Conservation (phyloP, 345 rosid species). For the Salix exigua region DNA sequence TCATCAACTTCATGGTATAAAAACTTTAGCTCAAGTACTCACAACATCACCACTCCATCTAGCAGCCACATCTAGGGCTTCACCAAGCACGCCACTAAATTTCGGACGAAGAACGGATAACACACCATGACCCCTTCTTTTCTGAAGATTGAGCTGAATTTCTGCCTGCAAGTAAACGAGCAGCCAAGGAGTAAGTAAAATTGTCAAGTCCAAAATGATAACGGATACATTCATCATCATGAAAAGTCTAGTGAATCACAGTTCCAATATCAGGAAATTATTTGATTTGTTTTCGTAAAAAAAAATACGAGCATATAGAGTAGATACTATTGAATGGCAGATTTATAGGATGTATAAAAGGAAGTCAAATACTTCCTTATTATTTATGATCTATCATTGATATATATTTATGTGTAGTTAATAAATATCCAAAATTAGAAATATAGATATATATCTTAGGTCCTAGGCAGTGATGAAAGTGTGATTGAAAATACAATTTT, state of each 20-base stretch:
- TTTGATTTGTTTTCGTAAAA: not conserved
- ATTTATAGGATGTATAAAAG: no score
- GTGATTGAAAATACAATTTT: no score
- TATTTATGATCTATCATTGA: no score
- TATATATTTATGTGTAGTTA: no score
- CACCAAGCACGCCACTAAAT: conserved; percentile 95
- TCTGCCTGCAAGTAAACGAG: conserved; percentile 66
- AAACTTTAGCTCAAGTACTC: conserved; percentile 35
- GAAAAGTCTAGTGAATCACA: conserved; percentile 1
- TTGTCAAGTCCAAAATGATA: conserved; percentile 2
- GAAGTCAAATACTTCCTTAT: no score
- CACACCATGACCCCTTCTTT: conserved; percentile 92
- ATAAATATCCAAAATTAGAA: no score
- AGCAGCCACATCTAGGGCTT: conserved; percentile 87
- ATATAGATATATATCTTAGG: no score
- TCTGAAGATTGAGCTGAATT: conserved; percentile 91
- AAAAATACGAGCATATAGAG: not conserved
- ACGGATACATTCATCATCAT: not conserved
- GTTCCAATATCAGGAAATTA: no score
- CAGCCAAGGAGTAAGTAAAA: conserved; percentile 3
- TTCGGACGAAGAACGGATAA: conserved; percentile 84
- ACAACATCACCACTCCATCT: conserved; percentile 99
- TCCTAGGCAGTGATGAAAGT: no score
- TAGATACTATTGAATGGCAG: no score
- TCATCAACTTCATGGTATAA: conserved; percentile 1